Evolutionary conservation across 768 basidiomycete genomes (phyloP), one percentile per base, ranked within the genome.

Genomic region (Mycena olivaceomarginata): DNA sequence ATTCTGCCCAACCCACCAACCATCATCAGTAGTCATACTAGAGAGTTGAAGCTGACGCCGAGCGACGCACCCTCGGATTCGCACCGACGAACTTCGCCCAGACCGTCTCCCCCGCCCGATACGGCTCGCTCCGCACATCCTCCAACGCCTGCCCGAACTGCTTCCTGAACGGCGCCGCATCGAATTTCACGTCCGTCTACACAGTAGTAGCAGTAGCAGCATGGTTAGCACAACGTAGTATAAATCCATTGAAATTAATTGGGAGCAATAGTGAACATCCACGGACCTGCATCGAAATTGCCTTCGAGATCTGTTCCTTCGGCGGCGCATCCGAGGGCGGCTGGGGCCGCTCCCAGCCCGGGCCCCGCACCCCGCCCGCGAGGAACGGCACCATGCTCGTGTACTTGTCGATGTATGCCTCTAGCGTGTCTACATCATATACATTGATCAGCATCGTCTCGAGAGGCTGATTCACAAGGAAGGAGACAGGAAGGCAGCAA

Each of bases 371-470:
- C 90, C 1, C 31, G 22, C 53, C 48, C 43, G 62, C 70, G 3
- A 95, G 87, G 87, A 89, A 94, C 4, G 90, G 88, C 10, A 95
- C 90, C 22, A 96, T 88, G 77, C 89, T 91, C 48, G 89, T 87
- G 83, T 95, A 96, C 81, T 93, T 93, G 83, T 95, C 89, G 72
- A 95, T 94, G 81, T 95, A 96, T 4, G 95, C 93, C 62, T 95
- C 94, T 16, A 96, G 88, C 1, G 94, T 95, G 78, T 88, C 94
- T 95, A 76, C 3, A 31, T 31, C 31, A 31, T n/a, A 31, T 13
- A 5, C n/a, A 20, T 43, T 15, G 15, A 18, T 57, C 4, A 57
- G 56, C 56, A 51, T 57, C 56, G 31, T 31, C 31, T 31, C 31
- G 31, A 57, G 10, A 25, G n/a, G 4, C 10, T 20, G 11, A 57